Conservation (phyloP, 192 early-diverging fungal species). For the Backusella liffmaniae region DNA sequence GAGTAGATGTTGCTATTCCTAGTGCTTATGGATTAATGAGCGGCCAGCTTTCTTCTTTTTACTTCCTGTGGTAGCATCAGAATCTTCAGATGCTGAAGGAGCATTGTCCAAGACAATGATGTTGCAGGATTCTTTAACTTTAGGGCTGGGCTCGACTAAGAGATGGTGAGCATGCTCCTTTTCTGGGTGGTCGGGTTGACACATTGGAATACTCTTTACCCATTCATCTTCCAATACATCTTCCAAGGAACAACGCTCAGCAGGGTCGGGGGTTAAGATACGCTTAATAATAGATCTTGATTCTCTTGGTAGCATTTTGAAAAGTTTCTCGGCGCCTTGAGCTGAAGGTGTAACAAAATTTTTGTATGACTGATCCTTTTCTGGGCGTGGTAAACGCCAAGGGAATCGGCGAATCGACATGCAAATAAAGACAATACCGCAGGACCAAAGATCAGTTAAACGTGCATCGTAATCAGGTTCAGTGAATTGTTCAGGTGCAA, state of each 20-base stretch:
- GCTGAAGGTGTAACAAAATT: conserved; percentile 45
- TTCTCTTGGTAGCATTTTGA: conserved; percentile 60
- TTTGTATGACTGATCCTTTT: conserved; percentile 60
- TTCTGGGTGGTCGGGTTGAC: conserved; percentile 21
- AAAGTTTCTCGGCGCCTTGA: conserved; percentile 48
- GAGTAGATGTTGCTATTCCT: neutral
- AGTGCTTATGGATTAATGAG: neutral
- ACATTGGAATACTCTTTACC: conserved; percentile 66
- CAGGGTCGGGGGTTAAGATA: conserved; percentile 62
- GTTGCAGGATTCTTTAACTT: conserved; percentile 18
- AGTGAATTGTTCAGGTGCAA: conserved; percentile 86
- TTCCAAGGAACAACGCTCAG: conserved; percentile 58
- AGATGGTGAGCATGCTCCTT: conserved; percentile 32
- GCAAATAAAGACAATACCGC: conserved; percentile 87
- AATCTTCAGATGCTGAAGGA: conserved; percentile 15
- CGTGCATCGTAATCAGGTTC: conserved; percentile 78
- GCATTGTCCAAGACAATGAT: conserved; percentile 13
- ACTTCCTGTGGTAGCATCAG: neutral
- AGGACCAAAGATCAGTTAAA: conserved; percentile 86
- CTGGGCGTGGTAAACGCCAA: conserved; percentile 62
- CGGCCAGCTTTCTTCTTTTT: neutral
- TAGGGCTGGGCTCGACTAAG: conserved; percentile 17
- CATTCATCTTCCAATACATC: conserved; percentile 72
- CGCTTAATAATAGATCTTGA: conserved; percentile 57
- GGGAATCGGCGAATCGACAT: conserved; percentile 72